Evolutionary conservation across 306 rosid genomes (phyloP).

Genomic region (Urtica urens): DNA sequence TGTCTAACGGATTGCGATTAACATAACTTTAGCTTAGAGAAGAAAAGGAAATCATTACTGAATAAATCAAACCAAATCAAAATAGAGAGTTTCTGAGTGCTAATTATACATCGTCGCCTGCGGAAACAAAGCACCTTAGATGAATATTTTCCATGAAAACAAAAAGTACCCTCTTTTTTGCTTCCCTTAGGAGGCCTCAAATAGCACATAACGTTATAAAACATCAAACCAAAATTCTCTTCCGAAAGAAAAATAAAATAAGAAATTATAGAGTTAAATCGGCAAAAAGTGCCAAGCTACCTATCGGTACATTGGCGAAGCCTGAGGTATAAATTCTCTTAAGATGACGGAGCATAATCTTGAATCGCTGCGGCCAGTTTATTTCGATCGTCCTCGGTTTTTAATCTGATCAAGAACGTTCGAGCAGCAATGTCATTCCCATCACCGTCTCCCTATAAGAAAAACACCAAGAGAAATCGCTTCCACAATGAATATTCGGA

Average conservation of each 20-base stretch:
- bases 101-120: too few relatives aligned
- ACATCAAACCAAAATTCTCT: neutral
- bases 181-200: constrained; percentile 5
- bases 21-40: too few relatives aligned
- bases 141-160: neutral
- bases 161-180: constrained; percentile 7
- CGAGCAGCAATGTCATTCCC: constrained; percentile 57
- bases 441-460: constrained; percentile 54
- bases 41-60: too few relatives aligned
- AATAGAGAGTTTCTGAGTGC: too few relatives aligned
- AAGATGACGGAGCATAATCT: constrained; percentile 74
- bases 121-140: constrained; percentile 10
- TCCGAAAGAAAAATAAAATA: neutral
- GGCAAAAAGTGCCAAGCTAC: too few relatives aligned
- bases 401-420: constrained; percentile 75
- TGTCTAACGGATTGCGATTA: too few relatives aligned
- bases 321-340: constrained; percentile 21
- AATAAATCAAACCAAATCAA: too few relatives aligned
- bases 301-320: constrained; percentile 16
- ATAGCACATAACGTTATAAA: constrained; percentile 4
- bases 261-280: constrained; percentile 14
- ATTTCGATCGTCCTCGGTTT: constrained; percentile 74
- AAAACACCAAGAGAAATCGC: constrained; percentile 2
- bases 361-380: constrained; percentile 69
- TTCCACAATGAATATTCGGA: neutral